Evolutionary conservation across 208 protist species (phyloP).

Genomic region (Crithidia expoeki): DNA sequence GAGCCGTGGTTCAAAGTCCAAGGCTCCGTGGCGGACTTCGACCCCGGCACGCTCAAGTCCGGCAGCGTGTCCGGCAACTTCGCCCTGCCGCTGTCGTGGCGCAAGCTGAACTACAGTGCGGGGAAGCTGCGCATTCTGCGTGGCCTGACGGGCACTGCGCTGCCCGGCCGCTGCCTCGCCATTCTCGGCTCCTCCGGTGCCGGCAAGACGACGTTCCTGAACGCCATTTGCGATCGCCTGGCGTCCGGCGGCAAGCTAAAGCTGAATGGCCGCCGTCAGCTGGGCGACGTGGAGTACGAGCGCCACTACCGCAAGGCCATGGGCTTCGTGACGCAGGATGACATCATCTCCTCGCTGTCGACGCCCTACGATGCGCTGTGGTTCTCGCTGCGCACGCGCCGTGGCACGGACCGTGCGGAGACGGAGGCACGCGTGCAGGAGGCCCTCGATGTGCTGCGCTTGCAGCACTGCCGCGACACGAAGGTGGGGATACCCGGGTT

Average conservation of each 20-base stretch:
- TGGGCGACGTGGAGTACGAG: slow-evolving; percentile 66
- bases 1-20: slow-evolving; percentile 34
- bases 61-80: slow-evolving; percentile 44
- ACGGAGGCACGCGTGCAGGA: slow-evolving; percentile 63
- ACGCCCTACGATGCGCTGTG: slow-evolving; percentile 72
- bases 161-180: slow-evolving; percentile 74
- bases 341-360: slow-evolving; percentile 68
- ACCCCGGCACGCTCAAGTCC: slow-evolving; percentile 35
- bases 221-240: slow-evolving; percentile 77
- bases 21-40: slow-evolving; percentile 58
- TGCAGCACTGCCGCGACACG: slow-evolving; percentile 68
- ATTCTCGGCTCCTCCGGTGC: slow-evolving; percentile 87
- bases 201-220: slow-evolving; percentile 76
- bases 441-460: slow-evolving; percentile 64
- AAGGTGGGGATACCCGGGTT: slow-evolving; percentile 77
- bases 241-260: slow-evolving; percentile 36
- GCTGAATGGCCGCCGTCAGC: slow-evolving; percentile 57
- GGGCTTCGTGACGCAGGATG: slow-evolving; percentile 85
- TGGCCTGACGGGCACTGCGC: slow-evolving; percentile 70
- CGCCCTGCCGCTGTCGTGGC: slow-evolving; percentile 73
- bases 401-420: slow-evolving; percentile 41
- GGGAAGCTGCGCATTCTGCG: slow-evolving; percentile 59
- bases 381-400: slow-evolving; percentile 81
- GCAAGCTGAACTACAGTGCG: slow-evolving; percentile 62
- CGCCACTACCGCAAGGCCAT: slow-evolving; percentile 67